Evolutionary conservation across 164 flowering plant genomes (phyloP), one percentile per base, ranked within the genome.

Genomic region (Stephania cephalantha): DNA sequence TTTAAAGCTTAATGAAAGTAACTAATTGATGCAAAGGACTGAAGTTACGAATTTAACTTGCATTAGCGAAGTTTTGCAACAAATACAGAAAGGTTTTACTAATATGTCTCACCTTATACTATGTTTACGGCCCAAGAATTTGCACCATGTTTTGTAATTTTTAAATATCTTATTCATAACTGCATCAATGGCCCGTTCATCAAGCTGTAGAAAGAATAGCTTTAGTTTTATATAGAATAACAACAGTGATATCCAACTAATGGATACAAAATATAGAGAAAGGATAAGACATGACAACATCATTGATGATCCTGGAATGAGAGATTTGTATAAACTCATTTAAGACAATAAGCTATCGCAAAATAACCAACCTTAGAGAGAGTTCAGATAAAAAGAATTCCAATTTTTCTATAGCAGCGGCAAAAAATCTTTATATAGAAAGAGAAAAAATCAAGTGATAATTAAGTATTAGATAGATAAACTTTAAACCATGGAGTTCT

Each of bases 101-200:
- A 2, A 7, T 61, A 61, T n/a, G 8, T 2, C 82, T 85, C 83
- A 95, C 99, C 97, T 77, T 81, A 95, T 84, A 82, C 98, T 95
- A 84, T 89, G 94, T 84, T 92, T 96, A 65, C 90, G 81, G 68
- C 97, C 99, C 86, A 94, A 84, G 82, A 88, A 96, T 75, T 96
- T 96, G 87, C 98, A 96, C 99, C 99, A 96, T 44, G 86, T 92
- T 81, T 89, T 96, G 82, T 96, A 96, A 80, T 96, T 94, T 83
- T 96, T 96, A 73, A 96, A 96, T 29, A 90, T 83, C 81, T 90
- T 92, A 78, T 75, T 83, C 98, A 91, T 92, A 11, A 96, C 89
- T 44, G 92, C 90, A 87, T 91, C 91, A 61, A 92, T 85, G 70
- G 99, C 99, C 75, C 97, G 86, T 46, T 94, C 98, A 84, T 91